These are phyloP conservation scores for Lasiosphaeria miniovina DNA, from an alignment of 495 filamentous ascomycete genomes.

Conservation along the genomic window DNA sequence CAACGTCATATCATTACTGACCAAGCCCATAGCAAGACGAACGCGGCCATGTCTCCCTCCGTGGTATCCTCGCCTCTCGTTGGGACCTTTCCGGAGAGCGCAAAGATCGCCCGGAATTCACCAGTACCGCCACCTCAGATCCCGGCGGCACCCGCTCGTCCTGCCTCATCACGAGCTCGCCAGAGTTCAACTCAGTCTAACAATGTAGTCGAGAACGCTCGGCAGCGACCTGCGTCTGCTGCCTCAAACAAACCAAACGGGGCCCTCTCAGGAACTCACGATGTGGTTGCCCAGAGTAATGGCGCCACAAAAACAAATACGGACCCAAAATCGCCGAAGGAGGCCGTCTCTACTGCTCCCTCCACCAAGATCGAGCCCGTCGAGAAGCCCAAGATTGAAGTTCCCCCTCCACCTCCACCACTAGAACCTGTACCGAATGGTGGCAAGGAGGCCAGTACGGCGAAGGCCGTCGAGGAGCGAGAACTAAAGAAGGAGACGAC, in stretches of 20 bases:
- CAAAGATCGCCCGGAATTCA: constrained; percentile 38
- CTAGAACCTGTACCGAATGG: constrained; percentile 18
- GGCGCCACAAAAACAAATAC: constrained; percentile 31
- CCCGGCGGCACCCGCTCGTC: constrained; percentile 38
- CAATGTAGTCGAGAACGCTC: constrained; percentile 41
- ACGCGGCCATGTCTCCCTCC: constrained; percentile 59
- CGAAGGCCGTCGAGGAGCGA: constrained; percentile 18
- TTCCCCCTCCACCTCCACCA: constrained; percentile 19
- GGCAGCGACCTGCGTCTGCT: constrained; percentile 59
- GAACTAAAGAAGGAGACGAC: constrained; percentile 32
- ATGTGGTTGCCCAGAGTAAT: constrained; percentile 20
- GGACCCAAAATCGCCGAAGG: constrained; percentile 34
- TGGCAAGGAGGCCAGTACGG: constrained; percentile 25
- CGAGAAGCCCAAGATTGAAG: constrained; percentile 23
- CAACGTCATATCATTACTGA: constrained; percentile 12
- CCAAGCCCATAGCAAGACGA: constrained; percentile 23
- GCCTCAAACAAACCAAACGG: constrained; percentile 50
- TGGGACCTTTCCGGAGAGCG: constrained; percentile 55
- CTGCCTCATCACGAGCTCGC: constrained; percentile 64
- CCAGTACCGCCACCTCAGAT: constrained; percentile 34
- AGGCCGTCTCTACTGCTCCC: constrained; percentile 12
- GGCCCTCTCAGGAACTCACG: constrained; percentile 25
- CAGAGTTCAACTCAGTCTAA: constrained; percentile 61
- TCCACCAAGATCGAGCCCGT: constrained; percentile 13
- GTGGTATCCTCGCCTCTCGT: constrained; percentile 70